Evolutionary conservation across 345 rosid species (phyloP).

Genomic region (Stellera chamaejasme): DNA sequence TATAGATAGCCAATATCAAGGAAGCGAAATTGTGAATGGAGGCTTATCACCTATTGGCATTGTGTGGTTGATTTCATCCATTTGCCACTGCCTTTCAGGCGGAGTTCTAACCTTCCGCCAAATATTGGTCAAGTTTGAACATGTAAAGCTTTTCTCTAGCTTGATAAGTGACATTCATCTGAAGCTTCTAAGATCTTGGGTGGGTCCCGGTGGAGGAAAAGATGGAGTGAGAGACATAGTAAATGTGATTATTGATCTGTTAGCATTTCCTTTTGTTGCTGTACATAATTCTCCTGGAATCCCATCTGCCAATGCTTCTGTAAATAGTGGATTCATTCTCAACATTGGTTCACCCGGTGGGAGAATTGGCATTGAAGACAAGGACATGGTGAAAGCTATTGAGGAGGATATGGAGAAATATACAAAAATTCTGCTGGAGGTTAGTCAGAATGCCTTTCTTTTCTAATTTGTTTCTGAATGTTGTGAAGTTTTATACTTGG

Average conservation of each 20-base stretch:
- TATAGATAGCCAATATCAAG: slow-evolving; percentile 32
- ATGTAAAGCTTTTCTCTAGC: slow-evolving; percentile 42
- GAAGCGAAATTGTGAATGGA: slow-evolving; percentile 27
- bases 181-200: slow-evolving; percentile 78
- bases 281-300: slow-evolving; percentile 71
- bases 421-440: slow-evolving; percentile 77
- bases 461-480: background rate
- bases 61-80: slow-evolving; percentile 79
- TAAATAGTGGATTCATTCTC: slow-evolving; percentile 89
- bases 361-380: slow-evolving; percentile 72
- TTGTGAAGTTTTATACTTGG: background rate
- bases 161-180: slow-evolving; percentile 73
- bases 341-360: slow-evolving; percentile 80
- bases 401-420: slow-evolving; percentile 91
- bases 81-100: slow-evolving; percentile 77
- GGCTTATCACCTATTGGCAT: slow-evolving; percentile 77
- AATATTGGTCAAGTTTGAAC: slow-evolving; percentile 56
- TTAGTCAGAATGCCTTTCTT: slow-evolving; percentile 19
- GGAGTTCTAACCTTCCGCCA: slow-evolving; percentile 70
- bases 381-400: slow-evolving; percentile 60
- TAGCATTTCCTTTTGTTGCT: slow-evolving; percentile 93
- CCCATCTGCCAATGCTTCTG: slow-evolving; percentile 79
- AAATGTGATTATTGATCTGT: slow-evolving; percentile 68
- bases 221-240: slow-evolving; percentile 74
- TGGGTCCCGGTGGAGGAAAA: slow-evolving; percentile 88